Evolutionary conservation across 2,329 filamentous ascomycete genomes (phyloP).

Genomic region (Clonostachys rhizophaga): DNA sequence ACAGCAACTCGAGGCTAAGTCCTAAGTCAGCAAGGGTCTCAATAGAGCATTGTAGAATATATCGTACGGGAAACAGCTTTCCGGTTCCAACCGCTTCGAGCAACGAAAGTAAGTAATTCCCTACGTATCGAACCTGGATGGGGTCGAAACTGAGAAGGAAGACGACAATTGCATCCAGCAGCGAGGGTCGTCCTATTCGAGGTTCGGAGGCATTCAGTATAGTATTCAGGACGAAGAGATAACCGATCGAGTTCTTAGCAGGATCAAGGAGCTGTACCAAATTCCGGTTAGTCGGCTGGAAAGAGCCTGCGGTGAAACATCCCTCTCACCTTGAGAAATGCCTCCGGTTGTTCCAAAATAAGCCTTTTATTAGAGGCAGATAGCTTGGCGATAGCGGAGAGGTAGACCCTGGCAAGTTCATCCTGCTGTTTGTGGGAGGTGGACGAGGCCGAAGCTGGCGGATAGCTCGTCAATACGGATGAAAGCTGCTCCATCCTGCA

Average conservation of each 20-base stretch:
- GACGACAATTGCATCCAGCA: constrained; percentile 34
- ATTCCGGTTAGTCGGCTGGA: constrained; percentile 1
- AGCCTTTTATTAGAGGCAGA: constrained; percentile 15
- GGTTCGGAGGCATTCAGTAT: constrained; percentile 15
- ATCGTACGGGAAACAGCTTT: constrained; percentile 33
- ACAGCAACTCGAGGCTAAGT: constrained; percentile 39
- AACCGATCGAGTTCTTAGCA: constrained; percentile 43
- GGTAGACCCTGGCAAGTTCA: constrained; percentile 27
- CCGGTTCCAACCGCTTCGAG: constrained; percentile 32
- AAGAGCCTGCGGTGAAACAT: neutral
- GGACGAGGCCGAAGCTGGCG: constrained; percentile 17
- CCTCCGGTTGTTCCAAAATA: constrained; percentile 22
- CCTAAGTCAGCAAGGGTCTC: constrained; percentile 5
- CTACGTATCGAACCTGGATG: constrained; percentile 47
- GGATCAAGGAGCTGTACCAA: constrained; percentile 37
- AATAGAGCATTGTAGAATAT: neutral
- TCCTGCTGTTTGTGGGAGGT: constrained; percentile 30
- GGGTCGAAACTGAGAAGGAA: constrained; percentile 45
- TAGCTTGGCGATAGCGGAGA: constrained; percentile 28
- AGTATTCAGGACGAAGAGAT: constrained; percentile 39
- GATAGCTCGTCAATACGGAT: constrained; percentile 33
- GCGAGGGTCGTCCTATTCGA: constrained; percentile 17
- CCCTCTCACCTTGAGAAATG: constrained; percentile 33
- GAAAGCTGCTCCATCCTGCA: constrained; percentile 19
- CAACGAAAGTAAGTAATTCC: constrained; percentile 33